Evolutionary conservation across 2,329 filamentous ascomycete species (phyloP).

Genomic region (Monilinia fructigena): DNA sequence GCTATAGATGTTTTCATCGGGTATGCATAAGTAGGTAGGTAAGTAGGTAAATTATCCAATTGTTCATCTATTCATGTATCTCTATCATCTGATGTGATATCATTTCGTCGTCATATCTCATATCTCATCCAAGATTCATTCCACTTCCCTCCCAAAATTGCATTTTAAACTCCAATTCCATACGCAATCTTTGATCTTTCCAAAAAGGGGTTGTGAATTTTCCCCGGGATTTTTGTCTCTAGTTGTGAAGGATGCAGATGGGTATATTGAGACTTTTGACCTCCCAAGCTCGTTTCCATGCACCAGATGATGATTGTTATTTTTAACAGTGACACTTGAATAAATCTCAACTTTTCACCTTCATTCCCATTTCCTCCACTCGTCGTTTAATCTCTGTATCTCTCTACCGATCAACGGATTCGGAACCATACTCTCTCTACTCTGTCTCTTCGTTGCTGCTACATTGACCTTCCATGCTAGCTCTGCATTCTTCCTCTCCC

Average conservation of each 20-base stretch:
- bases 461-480: constrained; percentile 31
- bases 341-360: not conserved
- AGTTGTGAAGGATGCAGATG: not conserved
- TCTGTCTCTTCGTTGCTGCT: constrained; percentile 29
- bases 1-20: too few relatives aligned
- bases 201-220: not conserved
- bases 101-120: not conserved
- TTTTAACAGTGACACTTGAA: not conserved
- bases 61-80: not conserved
- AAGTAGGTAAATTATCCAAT: too few relatives aligned
- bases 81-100: not conserved
- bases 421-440: constrained; percentile 20
- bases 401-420: constrained; percentile 39
- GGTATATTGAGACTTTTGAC: not conserved
- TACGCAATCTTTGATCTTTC: not conserved
- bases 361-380: constrained; percentile 54
- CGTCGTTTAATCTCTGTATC: constrained; percentile 48
- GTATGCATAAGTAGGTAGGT: not conserved
- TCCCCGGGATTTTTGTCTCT: not conserved
- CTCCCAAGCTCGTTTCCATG: not conserved
- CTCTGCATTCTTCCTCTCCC: constrained; percentile 50
- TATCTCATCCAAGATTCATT: not conserved
- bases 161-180: not conserved
- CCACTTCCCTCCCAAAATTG: not conserved
- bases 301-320: not conserved